These are phyloP conservation scores for Blastobotrys robertii DNA, from an alignment of 805 yeast species.

Conservation along the genomic window DNA sequence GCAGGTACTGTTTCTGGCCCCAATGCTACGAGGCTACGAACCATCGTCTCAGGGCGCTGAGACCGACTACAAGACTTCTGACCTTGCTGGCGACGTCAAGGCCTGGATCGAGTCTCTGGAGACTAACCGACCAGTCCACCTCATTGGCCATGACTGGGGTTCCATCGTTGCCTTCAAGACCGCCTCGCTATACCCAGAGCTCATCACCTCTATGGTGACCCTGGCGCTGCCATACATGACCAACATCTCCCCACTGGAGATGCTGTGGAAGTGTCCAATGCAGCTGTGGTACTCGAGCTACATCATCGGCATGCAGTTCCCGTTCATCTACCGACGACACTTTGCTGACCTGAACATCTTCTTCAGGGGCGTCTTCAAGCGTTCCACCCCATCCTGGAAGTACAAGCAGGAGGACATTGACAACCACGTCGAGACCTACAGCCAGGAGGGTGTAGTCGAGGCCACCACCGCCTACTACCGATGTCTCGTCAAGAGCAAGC, in stretches of 20 bases:
- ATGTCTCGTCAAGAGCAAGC: conserved; percentile 1
- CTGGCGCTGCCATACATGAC: conserved; percentile 21
- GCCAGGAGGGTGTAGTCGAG: conserved; percentile 17
- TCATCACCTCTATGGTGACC: conserved; percentile 12
- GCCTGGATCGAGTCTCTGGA: neutral
- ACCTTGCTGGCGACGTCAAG: conserved; percentile 14
- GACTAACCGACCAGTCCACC: conserved; percentile 12
- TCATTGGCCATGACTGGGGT: conserved; percentile 26
- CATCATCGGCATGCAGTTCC: conserved; percentile 20
- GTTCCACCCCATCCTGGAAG: conserved; percentile 21
- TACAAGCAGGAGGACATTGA: conserved; percentile 12
- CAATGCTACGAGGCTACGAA: conserved; percentile 20
- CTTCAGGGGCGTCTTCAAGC: conserved; percentile 16
- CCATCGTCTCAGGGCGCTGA: conserved; percentile 9
- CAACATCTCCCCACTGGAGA: conserved; percentile 5
- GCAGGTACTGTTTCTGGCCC: conserved; percentile 16
- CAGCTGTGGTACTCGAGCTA: conserved; percentile 21
- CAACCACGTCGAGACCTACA: conserved; percentile 13
- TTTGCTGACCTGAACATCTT: conserved; percentile 9
- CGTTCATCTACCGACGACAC: conserved; percentile 14
- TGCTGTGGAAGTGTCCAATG: conserved; percentile 10
- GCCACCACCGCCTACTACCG: conserved; percentile 22
- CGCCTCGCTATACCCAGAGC: conserved; percentile 14
- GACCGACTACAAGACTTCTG: conserved; percentile 8
- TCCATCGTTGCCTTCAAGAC: conserved; percentile 17